A percentile compares a stretch with the other conserved stretches of the same genome.
Evolutionary conservation across 768 basidiomycete genomes (phyloP).

Genomic region (Hericium alpestre): DNA sequence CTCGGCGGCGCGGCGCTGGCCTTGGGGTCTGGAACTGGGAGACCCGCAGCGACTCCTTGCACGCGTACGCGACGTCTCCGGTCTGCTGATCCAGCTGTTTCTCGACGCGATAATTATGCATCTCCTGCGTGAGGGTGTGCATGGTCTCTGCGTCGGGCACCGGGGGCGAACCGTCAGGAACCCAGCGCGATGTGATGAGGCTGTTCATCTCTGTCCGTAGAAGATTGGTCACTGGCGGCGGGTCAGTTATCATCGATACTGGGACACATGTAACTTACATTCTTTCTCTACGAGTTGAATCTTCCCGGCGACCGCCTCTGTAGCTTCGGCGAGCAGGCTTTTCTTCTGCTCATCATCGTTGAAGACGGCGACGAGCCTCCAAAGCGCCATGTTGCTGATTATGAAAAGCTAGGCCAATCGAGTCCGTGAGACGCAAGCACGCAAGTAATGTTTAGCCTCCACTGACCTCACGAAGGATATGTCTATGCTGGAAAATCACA

Average conservation of each 20-base stretch:
- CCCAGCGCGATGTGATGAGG: neutral
- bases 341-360: constrained; percentile 27
- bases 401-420: constrained; percentile 51
- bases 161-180: neutral
- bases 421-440: neutral
- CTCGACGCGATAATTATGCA: constrained; percentile 13
- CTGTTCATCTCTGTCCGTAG: constrained; percentile 3
- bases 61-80: constrained; percentile 9
- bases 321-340: neutral
- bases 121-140: constrained; percentile 10
- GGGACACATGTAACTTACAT: neutral
- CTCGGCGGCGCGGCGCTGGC: neutral
- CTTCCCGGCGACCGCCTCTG: constrained; percentile 3
- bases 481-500: constrained; percentile 66
- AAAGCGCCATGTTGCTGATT: constrained; percentile 48
- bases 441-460: neutral
- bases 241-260: too few relatives aligned
- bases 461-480: constrained; percentile 53
- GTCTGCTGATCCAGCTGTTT: constrained; percentile 3
- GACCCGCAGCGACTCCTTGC: neutral
- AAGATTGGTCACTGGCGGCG: too few relatives aligned
- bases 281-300: constrained; percentile 6
- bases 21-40: too few relatives aligned
- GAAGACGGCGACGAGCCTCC: constrained; percentile 58
- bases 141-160: constrained; percentile 7